Conservation (phyloP, 495 filamentous ascomycete genomes). For the Pyrenopolyporus hunteri region DNA sequence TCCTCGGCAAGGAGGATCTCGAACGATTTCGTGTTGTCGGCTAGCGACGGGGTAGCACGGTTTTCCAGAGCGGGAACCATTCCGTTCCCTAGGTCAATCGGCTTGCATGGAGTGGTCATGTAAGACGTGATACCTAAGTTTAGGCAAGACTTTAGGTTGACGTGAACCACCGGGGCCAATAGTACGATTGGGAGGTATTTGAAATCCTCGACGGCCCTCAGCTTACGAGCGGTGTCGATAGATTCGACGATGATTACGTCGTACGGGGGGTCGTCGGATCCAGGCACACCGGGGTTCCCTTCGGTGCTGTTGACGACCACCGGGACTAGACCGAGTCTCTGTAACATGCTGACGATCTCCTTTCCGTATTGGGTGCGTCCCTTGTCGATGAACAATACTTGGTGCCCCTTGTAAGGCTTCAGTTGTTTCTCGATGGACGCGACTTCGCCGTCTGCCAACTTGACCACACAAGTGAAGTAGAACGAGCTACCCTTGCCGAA, state of each 20-base stretch:
- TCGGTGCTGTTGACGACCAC: constrained; percentile 78
- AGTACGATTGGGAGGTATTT: constrained; percentile 98
- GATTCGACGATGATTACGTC: constrained; percentile 98
- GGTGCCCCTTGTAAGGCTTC: constrained; percentile 86
- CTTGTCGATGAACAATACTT: constrained; percentile 96
- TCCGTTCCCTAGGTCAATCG: constrained; percentile 95
- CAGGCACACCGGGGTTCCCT: constrained; percentile 59
- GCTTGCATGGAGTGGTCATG: constrained; percentile 96
- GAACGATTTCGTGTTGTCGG: constrained; percentile 94
- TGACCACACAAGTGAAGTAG: constrained; percentile 95
- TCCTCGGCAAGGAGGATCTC: constrained; percentile 96
- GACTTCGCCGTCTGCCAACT: constrained; percentile 82
- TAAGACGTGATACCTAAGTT: constrained; percentile 97
- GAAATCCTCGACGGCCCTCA: constrained; percentile 90
- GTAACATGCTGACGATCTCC: constrained; percentile 80
- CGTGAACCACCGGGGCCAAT: constrained; percentile 86
- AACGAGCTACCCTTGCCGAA: constrained; percentile 95
- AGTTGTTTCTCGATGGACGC: constrained; percentile 82
- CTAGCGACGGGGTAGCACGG: constrained; percentile 85
- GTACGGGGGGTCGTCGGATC: constrained; percentile 68
- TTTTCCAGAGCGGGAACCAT: constrained; percentile 98
- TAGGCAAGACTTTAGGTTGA: constrained; percentile 91
- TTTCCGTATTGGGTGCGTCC: constrained; percentile 78
- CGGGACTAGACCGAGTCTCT: constrained; percentile 77
- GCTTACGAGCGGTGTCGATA: constrained; percentile 81